These are phyloP conservation scores for Ustilago sp. DNA, from an alignment of 1,284 basidiomycete genomes.

Conservation along the genomic window DNA sequence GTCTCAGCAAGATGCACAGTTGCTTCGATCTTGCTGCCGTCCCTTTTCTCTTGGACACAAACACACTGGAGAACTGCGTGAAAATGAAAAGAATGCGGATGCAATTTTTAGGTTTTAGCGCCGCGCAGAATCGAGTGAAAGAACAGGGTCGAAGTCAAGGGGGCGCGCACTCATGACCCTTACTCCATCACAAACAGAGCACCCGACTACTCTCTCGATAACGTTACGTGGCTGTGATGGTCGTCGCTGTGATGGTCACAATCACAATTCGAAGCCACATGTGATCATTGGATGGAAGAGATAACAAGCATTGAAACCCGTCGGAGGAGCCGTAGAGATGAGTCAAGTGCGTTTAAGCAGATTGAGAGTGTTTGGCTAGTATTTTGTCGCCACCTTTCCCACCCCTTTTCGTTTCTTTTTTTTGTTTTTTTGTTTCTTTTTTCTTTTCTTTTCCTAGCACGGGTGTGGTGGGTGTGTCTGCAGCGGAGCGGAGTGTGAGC, in stretches of 20 bases:
- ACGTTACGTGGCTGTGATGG: neutral
- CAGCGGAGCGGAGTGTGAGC: neutral
- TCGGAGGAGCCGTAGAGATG: slow-evolving; percentile 7
- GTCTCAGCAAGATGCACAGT: slow-evolving; percentile 9
- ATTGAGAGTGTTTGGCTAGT: neutral
- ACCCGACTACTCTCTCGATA: neutral
- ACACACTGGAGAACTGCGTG: slow-evolving; percentile 15
- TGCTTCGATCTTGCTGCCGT: slow-evolving; percentile 23
- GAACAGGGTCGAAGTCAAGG: neutral
- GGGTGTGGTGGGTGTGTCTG: neutral
- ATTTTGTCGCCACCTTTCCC: neutral
- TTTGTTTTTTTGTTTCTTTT: neutral
- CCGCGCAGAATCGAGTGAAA: neutral
- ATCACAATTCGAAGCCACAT: neutral
- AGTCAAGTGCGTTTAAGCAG: neutral
- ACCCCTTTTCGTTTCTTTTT: neutral
- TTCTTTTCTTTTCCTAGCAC: neutral
- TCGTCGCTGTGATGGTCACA: neutral
- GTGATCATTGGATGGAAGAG: neutral
- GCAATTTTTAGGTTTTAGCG: slow-evolving; percentile 1
- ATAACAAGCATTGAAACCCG: neutral
- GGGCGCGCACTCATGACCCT: neutral
- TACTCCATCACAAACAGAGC: neutral
- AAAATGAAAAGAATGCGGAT: slow-evolving; percentile 6
- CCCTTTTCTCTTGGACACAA: neutral